These are phyloP conservation scores for Tolypocladium cylindrosporum DNA, from an alignment of 2,329 filamentous ascomycete species.

Conservation along the genomic window DNA sequence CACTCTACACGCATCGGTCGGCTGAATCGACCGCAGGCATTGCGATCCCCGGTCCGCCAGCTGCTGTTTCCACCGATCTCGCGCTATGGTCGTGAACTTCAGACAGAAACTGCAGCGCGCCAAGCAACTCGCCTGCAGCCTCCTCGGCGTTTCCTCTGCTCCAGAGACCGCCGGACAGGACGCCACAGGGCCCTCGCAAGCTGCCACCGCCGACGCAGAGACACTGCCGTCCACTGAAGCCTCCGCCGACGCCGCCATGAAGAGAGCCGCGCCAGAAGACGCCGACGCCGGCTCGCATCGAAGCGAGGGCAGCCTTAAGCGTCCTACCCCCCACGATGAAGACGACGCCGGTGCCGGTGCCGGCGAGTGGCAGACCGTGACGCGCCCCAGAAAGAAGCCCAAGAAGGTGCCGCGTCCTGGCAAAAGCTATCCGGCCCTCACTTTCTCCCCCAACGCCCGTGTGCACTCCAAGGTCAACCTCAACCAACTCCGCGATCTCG, in stretches of 20 bases:
- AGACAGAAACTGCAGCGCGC: constrained; percentile 9
- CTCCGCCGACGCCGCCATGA: constrained; percentile 4
- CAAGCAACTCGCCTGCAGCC: constrained; percentile 7
- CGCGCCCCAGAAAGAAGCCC: constrained; percentile 43
- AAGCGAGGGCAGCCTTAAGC: constrained; percentile 36
- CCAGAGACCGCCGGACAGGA: background rate
- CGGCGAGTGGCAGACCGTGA: constrained; percentile 46
- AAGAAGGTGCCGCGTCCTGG: constrained; percentile 51
- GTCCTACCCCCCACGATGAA: constrained; percentile 33
- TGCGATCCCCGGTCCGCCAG: background rate
- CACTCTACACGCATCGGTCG: background rate
- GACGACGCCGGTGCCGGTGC: constrained; percentile 17
- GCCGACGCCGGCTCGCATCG: constrained; percentile 9
- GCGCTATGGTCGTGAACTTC: constrained; percentile 7
- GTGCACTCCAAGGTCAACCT: constrained; percentile 54
- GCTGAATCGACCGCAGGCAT: background rate
- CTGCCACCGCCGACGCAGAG: background rate
- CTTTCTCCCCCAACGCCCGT: constrained; percentile 46
- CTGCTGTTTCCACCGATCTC: background rate
- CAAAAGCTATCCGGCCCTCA: constrained; percentile 49
- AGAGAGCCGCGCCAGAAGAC: constrained; percentile 3
- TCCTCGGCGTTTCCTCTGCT: constrained; percentile 4
- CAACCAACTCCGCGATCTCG: constrained; percentile 50
- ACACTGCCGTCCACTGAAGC: background rate
- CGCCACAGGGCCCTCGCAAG: background rate